phyloP scores from a whole-genome alignment of 164 flowering plant genomes.

The Euptelea pleiosperma region DNA sequence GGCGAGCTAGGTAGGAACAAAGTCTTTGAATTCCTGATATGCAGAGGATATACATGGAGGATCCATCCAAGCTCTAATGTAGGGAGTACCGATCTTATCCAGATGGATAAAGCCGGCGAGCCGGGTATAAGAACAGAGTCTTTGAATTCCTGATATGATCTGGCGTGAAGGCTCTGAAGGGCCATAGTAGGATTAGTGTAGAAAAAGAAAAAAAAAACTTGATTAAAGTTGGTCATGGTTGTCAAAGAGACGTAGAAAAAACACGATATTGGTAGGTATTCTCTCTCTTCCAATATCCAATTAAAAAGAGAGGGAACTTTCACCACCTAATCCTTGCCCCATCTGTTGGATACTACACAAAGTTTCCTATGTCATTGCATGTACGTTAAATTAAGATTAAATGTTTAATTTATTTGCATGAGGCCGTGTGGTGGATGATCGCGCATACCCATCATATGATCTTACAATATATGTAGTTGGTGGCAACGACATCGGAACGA shows the following conservation, averaged over 20 bases:
- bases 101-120: too few species aligned
- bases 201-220: conserved; percentile 17
- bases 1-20: too few species aligned
- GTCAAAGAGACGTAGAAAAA: conserved; percentile 16
- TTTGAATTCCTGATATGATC: too few species aligned
- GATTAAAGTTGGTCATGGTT: conserved; percentile 16
- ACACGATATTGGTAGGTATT: conserved; percentile 17
- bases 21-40: too few species aligned
- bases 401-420: background rate
- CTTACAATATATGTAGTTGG: conserved; percentile 12
- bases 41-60: too few species aligned
- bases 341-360: conserved; percentile 15
- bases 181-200: background rate
- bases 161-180: too few species aligned
- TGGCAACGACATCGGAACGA: conserved; percentile 17
- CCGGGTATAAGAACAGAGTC: too few species aligned
- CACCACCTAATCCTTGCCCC: conserved; percentile 31
- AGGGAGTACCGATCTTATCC: too few species aligned
- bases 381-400: background rate
- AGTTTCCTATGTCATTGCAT: conserved; percentile 26
- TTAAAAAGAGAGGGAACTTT: background rate
- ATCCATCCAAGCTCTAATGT: too few species aligned
- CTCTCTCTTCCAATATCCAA: background rate
- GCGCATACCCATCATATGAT: too few species aligned
- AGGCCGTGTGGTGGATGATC: too few species aligned